A percentile compares a stretch with the other conserved stretches of the same genome.
These are phyloP conservation scores for Pyrenophora teres DNA, from an alignment of 2,329 filamentous ascomycete species.

Conservation along the genomic window DNA sequence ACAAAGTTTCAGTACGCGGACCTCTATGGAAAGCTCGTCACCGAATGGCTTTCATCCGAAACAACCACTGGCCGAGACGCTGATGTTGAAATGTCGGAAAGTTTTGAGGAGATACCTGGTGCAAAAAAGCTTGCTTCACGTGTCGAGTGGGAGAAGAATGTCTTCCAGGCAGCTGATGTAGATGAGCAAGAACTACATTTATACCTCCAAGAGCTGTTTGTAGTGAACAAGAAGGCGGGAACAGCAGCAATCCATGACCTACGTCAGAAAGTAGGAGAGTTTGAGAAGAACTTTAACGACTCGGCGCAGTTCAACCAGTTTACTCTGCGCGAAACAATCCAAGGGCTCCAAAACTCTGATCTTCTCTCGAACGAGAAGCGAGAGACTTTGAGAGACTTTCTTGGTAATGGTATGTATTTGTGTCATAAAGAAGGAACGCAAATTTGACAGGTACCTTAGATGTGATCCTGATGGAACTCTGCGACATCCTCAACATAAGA, in stretches of 20 bases:
- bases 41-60: slow-evolving; percentile 43
- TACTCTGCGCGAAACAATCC: slow-evolving; percentile 49
- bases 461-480: slow-evolving; percentile 37
- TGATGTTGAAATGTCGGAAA: slow-evolving; percentile 34
- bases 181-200: slow-evolving; percentile 24
- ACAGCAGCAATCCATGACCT: slow-evolving; percentile 23
- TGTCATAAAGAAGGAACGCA: not conserved
- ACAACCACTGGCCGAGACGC: slow-evolving; percentile 21
- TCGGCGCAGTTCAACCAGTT: slow-evolving; percentile 39
- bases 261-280: slow-evolving; percentile 23
- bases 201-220: slow-evolving; percentile 35
- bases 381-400: slow-evolving; percentile 41
- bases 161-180: slow-evolving; percentile 36
- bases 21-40: slow-evolving; percentile 44
- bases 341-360: slow-evolving; percentile 52
- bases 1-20: slow-evolving; percentile 43
- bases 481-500: slow-evolving; percentile 41
- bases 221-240: slow-evolving; percentile 21
- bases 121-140: slow-evolving; percentile 38
- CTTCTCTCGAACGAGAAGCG: slow-evolving; percentile 50
- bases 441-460: slow-evolving; percentile 4
- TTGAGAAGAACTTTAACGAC: slow-evolving; percentile 26
- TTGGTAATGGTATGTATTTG: slow-evolving; percentile 23
- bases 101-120: slow-evolving; percentile 39
- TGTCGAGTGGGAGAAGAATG: slow-evolving; percentile 37